Evolutionary conservation across 257 asterid genomes (phyloP), one percentile per base, ranked within the genome.

Genomic region (Przewalskia tangutica): DNA sequence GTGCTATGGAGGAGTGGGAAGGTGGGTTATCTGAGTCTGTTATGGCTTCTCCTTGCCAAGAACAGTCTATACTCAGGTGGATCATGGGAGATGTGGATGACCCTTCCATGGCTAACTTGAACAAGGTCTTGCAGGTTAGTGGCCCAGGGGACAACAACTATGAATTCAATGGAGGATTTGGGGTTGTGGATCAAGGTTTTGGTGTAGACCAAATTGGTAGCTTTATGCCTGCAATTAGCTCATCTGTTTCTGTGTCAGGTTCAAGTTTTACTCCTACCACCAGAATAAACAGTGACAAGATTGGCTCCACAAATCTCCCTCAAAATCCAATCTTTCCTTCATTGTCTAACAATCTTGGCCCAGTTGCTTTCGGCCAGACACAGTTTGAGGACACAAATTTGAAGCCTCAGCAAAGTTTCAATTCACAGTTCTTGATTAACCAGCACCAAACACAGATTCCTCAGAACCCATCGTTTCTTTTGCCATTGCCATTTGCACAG

Each of bases 51-150:
- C 94, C 98, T 1, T 81, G 85, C 83, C 97, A 91, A 60, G 98
- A 93, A 8, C 98, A 91, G 86, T 88, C 97, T 73, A 84, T 94
- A 36, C 82, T 91, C 70, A 89, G 93, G 56, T 93, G 96, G 97
- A 91, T 95, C 88, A 92, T 95, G 98, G 98, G 94, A 10, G 98
- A 91, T 87, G 97, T 91, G 82, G 98, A 92, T 56, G 97, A 93
- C 89, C 93, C 94, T 8, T 88, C 97, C 3, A 89, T 91, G 92
- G 91, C 85, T 10, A 90, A 85, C 77, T 86, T 90, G 78, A 89
- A 87, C 73, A 93, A 89, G 88, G 87, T 77, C 11, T 85, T 89
- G 77, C 98, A 93, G 38, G 84, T 86, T 59, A 87, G 91, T 34
- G 91, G 89, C 36, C 82, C 91, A 55, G 73, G 89, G 67, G 95